phyloP scores from a whole-genome alignment of 2,329 filamentous ascomycete species.

The Trichophyton schoenleinii region DNA sequence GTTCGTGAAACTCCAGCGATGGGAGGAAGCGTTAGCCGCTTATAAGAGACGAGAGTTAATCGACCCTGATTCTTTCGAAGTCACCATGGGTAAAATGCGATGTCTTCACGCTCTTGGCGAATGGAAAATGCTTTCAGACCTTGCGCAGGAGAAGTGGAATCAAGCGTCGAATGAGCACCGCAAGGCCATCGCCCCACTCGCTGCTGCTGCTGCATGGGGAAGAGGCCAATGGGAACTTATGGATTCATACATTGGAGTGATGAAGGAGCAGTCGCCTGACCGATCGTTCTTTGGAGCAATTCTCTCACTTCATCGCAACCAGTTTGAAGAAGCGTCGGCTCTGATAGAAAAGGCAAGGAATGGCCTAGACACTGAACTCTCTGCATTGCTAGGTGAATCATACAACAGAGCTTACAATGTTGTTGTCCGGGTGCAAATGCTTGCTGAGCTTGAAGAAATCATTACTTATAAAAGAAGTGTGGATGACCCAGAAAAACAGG shows the following conservation, averaged over 20 bases:
- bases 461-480: constrained; percentile 90
- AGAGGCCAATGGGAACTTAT: constrained; percentile 95
- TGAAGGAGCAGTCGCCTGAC: constrained; percentile 88
- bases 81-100: constrained; percentile 99
- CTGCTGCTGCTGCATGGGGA: constrained; percentile 92
- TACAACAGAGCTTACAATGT: constrained; percentile 96
- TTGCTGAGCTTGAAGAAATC: constrained; percentile 94
- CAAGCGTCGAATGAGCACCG: constrained; percentile 79
- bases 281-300: constrained; percentile 97
- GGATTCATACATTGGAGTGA: constrained; percentile 90
- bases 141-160: constrained; percentile 89
- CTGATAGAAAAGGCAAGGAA: constrained; percentile 89
- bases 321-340: constrained; percentile 78
- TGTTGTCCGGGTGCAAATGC: constrained; percentile 97
- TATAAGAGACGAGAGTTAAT: constrained; percentile 64
- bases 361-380: constrained; percentile 87
- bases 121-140: constrained; percentile 81
- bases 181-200: constrained; percentile 79
- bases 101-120: constrained; percentile 94
- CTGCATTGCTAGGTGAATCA: constrained; percentile 91
- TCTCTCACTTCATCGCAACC: constrained; percentile 83
- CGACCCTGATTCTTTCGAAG: constrained; percentile 69
- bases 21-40: constrained; percentile 90
- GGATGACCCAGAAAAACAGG: constrained; percentile 69
- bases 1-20: constrained; percentile 96